phyloP scores from a whole-genome alignment of 345 rosid species.

The Atalantia buxifolia region DNA sequence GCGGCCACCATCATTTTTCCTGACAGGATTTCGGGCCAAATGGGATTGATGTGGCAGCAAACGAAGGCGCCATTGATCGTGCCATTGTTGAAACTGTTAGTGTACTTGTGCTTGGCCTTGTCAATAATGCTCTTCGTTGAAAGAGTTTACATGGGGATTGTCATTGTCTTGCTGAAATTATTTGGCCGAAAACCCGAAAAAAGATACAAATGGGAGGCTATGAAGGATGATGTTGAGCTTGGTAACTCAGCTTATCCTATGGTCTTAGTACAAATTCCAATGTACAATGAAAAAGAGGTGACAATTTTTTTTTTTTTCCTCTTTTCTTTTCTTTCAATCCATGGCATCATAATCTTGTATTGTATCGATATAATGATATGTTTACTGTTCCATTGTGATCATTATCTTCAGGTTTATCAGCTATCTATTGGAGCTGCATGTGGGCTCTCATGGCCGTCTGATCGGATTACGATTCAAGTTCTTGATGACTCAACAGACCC shows the following conservation, averaged over 20 bases:
- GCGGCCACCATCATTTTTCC: slow-evolving; percentile 8
- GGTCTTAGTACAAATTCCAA: slow-evolving; percentile 69
- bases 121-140: slow-evolving; percentile 56
- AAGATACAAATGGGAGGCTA: slow-evolving; percentile 53
- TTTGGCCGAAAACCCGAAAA: slow-evolving; percentile 47
- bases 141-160: slow-evolving; percentile 57
- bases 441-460: slow-evolving; percentile 81
- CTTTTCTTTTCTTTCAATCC: background rate
- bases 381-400: background rate
- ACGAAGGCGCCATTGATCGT: slow-evolving; percentile 53
- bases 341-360: no score
- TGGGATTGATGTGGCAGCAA: slow-evolving; percentile 51
- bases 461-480: slow-evolving; percentile 79
- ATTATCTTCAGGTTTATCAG: slow-evolving; percentile 53
- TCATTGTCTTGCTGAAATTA: slow-evolving; percentile 39
- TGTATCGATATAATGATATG: no score
- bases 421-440: slow-evolving; percentile 88
- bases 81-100: slow-evolving; percentile 41
- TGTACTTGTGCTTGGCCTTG: slow-evolving; percentile 51
- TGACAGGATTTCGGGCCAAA: slow-evolving; percentile 13
- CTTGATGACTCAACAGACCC: slow-evolving; percentile 87
- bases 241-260: slow-evolving; percentile 53
- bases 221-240: slow-evolving; percentile 56
- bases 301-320: background rate
- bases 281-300: slow-evolving; percentile 75